phyloP scores from a whole-genome alignment of 495 filamentous ascomycete genomes.

The Collariella sp. region DNA sequence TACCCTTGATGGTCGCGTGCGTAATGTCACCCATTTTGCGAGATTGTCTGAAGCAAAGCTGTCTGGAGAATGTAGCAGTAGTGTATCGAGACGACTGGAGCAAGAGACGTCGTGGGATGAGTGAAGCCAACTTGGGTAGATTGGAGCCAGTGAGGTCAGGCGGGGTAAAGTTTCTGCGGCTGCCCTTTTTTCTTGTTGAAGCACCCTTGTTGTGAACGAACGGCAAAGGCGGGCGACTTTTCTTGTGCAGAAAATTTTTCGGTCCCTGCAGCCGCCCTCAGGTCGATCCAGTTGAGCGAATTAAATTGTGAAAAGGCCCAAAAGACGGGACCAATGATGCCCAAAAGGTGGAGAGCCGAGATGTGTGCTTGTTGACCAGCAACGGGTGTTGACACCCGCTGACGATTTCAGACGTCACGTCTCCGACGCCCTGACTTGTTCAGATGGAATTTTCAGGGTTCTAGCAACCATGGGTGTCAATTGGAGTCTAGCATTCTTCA shows the following conservation, averaged over 20 bases:
- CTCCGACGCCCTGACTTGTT: background rate
- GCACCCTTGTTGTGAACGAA: background rate
- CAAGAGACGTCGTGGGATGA: constrained; percentile 17
- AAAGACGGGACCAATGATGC: constrained; percentile 11
- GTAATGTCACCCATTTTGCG: constrained; percentile 28
- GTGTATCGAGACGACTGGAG: constrained; percentile 8
- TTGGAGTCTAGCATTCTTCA: too few species aligned
- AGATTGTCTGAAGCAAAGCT: constrained; percentile 11
- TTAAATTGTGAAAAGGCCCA: constrained; percentile 14
- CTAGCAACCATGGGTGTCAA: too few species aligned
- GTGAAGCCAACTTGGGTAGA: constrained; percentile 18
- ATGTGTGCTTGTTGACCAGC: background rate
- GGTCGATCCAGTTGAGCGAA: constrained; percentile 16
- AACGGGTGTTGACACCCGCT: background rate
- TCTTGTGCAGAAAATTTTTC: constrained; percentile 9
- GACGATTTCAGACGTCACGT: background rate
- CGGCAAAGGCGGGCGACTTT: background rate
- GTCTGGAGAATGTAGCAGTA: constrained; percentile 1
- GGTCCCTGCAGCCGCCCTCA: background rate
- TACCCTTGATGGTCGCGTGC: constrained; percentile 32
- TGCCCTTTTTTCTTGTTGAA: background rate
- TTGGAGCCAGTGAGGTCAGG: background rate
- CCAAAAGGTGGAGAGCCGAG: constrained; percentile 15
- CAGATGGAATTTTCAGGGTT: background rate
- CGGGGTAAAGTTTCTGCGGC: constrained; percentile 5